These are phyloP conservation scores for Diospyros kaki DNA, from an alignment of 148 eudicot genomes.

Conservation along the genomic window DNA sequence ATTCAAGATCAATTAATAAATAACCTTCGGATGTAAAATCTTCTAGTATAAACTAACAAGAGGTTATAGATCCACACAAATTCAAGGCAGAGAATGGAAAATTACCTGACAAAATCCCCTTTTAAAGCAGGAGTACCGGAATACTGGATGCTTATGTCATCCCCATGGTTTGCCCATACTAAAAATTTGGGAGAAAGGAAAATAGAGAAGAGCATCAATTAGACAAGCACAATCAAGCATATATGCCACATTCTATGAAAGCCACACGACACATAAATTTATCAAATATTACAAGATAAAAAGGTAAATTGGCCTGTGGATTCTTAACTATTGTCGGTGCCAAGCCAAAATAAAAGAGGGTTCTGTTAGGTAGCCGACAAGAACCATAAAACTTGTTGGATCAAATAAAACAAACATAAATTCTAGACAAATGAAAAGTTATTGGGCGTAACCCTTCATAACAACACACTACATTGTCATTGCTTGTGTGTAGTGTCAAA, in stretches of 20 bases:
- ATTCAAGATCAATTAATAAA: not conserved
- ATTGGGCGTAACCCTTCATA: no score
- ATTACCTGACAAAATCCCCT: constrained; percentile 96
- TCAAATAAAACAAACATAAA: not conserved
- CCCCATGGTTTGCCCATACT: constrained; percentile 99
- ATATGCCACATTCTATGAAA: not conserved
- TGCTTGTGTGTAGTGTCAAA: no score
- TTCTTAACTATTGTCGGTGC: no score
- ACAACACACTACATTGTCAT: no score
- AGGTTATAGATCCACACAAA: not conserved
- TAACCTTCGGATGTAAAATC: not conserved
- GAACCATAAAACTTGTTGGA: not conserved
- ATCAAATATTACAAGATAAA: no score
- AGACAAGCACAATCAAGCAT: not conserved
- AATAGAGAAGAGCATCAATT: constrained; percentile 1
- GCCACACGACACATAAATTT: not conserved
- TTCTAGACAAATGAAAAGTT: no score
- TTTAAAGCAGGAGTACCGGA: constrained; percentile 97
- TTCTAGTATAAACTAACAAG: not conserved
- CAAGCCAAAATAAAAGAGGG: no score
- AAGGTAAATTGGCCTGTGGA: no score
- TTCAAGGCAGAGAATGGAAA: constrained; percentile 2
- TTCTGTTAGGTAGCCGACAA: no score
- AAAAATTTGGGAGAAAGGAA: constrained; percentile 12
- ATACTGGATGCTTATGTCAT: constrained; percentile 95